Base-by-base conservation (phyloP, 768 basidiomycete species). In the Megacollybia marginata region DNA sequence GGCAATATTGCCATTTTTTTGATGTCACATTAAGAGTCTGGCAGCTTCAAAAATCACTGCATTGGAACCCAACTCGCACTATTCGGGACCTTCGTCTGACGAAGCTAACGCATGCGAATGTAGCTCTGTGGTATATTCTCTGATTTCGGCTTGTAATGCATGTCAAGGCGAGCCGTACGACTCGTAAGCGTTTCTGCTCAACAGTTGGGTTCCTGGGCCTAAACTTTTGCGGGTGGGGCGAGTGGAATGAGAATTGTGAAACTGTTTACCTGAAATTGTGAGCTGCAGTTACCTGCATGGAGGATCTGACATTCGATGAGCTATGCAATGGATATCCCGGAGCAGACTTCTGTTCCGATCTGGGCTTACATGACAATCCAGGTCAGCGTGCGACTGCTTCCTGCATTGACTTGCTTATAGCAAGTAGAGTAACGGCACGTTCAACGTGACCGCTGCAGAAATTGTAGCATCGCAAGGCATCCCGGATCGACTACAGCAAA, bases 111-210 rank as follows among this genome's bases (percentile, higher is more conserved):
- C 18, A 12, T 67, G 67, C 54, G 52, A 60, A 34, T 69, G 67
- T 52, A 65, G 62, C 19, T 56, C 56, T 11, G 62, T 62, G n/a
- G 57, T 66, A 11, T 69, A 67, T 51, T 62, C 62, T 9, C 56
- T 69, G 8, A 55, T 65, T 32, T 60, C 64, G 40, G 67, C 66
- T 18, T 69, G 68, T 52, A 61, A 52, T 16, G 59, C 57, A n/a
- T 69, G 68, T 48, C 63, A 66, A 32, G 47, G 44, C 8, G 42
- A 19, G 19, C 5, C 31, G 5, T 58, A 45, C 34, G 28, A 54
- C 34, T 20, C 48, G 60, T 61, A 31, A 58, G 59, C 49, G 16
- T 13, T 11, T 15, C n/a, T 28, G 16, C 33, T 32, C n/a, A 40
- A 15, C 8, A 13, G 8, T 40, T 18, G 38, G 4, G 4, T 2